These are phyloP conservation scores for Nicotiana rustica DNA, from an alignment of 305 asterid genomes.

Conservation along the genomic window DNA sequence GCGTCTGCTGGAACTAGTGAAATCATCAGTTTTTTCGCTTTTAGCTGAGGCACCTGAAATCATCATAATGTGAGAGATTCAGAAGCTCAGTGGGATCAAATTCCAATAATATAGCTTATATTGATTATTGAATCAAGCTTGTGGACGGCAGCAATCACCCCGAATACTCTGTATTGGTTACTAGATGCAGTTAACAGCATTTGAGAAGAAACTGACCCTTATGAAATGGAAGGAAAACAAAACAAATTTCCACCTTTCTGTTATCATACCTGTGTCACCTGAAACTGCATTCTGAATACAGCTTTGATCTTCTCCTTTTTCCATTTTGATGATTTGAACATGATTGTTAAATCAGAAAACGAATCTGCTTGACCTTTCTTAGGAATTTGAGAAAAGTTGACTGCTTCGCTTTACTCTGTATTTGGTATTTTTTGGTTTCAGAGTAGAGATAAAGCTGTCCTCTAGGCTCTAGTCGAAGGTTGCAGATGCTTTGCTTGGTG, in stretches of 20 bases:
- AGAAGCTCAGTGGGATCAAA: conserved; percentile 37
- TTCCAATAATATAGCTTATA: conserved; percentile 14
- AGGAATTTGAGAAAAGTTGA: conserved; percentile 26
- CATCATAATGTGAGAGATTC: conserved; percentile 33
- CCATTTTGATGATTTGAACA: conserved; percentile 73
- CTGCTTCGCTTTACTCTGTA: conserved; percentile 24
- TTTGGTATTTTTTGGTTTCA: conserved; percentile 24
- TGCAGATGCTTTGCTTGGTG: conserved; percentile 36
- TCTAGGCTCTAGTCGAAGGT: conserved; percentile 19
- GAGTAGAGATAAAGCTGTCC: conserved; percentile 18
- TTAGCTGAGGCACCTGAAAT: conserved; percentile 88
- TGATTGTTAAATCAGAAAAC: conserved; percentile 40
- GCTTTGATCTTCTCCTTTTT: conserved; percentile 84
- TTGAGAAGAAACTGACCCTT: conserved; percentile 27
- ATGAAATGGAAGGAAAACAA: conserved; percentile 6
- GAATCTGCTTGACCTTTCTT: not conserved
- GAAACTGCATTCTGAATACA: conserved; percentile 85
- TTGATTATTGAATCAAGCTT: not conserved
- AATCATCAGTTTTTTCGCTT: conserved; percentile 73
- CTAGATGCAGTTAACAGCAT: conserved; percentile 5
- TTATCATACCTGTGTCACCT: conserved; percentile 79
- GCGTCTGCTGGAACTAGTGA: conserved; percentile 88
- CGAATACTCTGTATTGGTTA: not conserved
- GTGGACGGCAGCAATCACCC: not conserved
- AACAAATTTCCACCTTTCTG: conserved; percentile 23